These are phyloP conservation scores for Malus hybrid DNA, from an alignment of 331 rosid species.

Conservation along the genomic window DNA sequence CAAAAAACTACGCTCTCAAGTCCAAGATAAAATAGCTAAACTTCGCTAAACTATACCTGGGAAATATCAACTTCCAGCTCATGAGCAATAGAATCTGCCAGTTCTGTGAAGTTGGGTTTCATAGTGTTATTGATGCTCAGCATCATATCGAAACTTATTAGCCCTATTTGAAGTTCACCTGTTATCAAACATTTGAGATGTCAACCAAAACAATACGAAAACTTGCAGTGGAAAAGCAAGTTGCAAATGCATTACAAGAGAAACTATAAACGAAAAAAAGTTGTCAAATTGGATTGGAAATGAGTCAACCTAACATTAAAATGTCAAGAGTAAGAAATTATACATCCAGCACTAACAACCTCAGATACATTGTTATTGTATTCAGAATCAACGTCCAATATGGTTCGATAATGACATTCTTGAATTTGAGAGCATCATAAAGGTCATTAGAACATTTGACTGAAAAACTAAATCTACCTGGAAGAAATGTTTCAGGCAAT, in stretches of 20 bases:
- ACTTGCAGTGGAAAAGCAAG: neutral
- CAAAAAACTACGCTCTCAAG: neutral
- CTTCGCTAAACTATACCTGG: slow-evolving; percentile 25
- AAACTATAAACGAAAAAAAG: neutral
- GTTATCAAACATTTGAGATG: neutral
- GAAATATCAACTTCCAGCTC: slow-evolving; percentile 30
- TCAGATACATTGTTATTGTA: neutral
- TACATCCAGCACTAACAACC: neutral
- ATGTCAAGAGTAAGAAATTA: neutral
- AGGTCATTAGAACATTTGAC: neutral
- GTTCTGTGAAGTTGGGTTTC: slow-evolving; percentile 37
- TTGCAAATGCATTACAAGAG: neutral
- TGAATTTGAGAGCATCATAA: neutral
- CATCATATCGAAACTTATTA: slow-evolving; percentile 34
- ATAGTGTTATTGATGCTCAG: slow-evolving; percentile 28
- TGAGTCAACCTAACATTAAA: neutral
- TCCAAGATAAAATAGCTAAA: neutral
- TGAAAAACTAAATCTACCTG: slow-evolving; percentile 20
- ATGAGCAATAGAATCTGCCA: slow-evolving; percentile 33
- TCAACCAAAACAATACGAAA: neutral
- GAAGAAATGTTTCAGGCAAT: slow-evolving; percentile 7
- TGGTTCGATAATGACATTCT: neutral
- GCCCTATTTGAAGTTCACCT: slow-evolving; percentile 35
- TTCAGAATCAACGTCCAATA: neutral
- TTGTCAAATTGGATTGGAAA: neutral